phyloP scores from a whole-genome alignment of 2,329 filamentous ascomycete genomes.

The Chaetomium globosum region DNA sequence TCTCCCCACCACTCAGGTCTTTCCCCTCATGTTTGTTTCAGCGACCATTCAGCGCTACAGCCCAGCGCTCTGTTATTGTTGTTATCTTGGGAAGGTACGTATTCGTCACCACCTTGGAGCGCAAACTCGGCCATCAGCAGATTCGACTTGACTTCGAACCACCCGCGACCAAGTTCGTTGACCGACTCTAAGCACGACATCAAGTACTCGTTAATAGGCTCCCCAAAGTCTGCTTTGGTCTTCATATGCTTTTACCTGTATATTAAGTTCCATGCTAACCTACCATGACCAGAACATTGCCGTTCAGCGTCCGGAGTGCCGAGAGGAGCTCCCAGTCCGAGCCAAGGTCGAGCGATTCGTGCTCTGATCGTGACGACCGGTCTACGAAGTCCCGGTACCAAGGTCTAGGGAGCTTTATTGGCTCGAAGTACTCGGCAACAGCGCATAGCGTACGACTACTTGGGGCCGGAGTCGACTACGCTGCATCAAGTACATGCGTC shows the following conservation, averaged over 20 bases:
- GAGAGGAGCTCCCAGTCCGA: not conserved
- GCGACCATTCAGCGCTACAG: not conserved
- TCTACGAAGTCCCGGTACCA: not conserved
- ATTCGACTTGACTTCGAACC: not conserved
- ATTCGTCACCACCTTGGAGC: not conserved
- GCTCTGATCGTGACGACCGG: not conserved
- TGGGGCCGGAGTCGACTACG: not conserved
- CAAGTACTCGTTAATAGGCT: not conserved
- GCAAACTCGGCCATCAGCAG: not conserved
- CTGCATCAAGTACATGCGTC: not conserved
- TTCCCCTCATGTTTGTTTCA: not conserved
- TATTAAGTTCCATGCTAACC: conserved; percentile 1
- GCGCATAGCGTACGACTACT: not conserved
- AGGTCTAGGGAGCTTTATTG: no score
- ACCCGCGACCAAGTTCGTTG: not conserved
- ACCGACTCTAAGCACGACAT: not conserved
- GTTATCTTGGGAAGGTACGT: not conserved
- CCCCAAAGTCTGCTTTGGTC: not conserved
- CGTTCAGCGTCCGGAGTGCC: not conserved
- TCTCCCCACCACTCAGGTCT: not conserved
- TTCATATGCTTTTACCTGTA: not conserved
- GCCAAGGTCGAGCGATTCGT: not conserved
- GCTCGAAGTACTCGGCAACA: not conserved
- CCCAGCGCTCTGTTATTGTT: not conserved
- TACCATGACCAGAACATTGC: conserved; percentile 2